These are phyloP conservation scores for Cajanus cajan DNA, from an alignment of 306 rosid species.

Conservation along the genomic window DNA sequence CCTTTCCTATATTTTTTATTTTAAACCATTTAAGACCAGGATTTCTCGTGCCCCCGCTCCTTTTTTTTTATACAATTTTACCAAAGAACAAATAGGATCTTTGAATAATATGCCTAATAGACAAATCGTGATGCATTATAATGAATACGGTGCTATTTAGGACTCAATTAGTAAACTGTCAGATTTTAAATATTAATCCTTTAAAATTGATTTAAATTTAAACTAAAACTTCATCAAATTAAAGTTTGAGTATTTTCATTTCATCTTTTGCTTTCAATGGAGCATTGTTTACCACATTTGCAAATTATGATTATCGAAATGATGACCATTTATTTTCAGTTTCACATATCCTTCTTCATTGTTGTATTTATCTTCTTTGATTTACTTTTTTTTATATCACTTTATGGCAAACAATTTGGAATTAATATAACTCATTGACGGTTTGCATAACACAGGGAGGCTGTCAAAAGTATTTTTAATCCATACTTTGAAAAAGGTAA, in stretches of 20 bases:
- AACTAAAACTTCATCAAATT: not conserved
- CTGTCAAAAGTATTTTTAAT: conserved; percentile 53
- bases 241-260: not conserved
- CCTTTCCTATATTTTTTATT: not conserved
- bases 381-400: not conserved
- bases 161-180: not conserved
- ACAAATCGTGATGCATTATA: not conserved
- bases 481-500: conserved; percentile 86
- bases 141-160: not conserved
- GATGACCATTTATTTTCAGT: not conserved
- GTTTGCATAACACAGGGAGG: conserved; percentile 60
- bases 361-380: conserved; percentile 4
- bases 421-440: not conserved
- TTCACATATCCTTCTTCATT: not conserved
- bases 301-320: not conserved
- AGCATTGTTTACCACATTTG: not conserved
- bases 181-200: not conserved
- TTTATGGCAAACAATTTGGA: not conserved
- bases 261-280: not conserved
- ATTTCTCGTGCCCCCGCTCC: not conserved
- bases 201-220: conserved; percentile 3
- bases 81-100: not conserved
- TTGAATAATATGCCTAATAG: not conserved
- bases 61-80: not conserved
- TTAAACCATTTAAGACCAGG: not conserved